These are phyloP conservation scores for Acer yangbiense DNA, from an alignment of 345 rosid genomes.

Conservation along the genomic window DNA sequence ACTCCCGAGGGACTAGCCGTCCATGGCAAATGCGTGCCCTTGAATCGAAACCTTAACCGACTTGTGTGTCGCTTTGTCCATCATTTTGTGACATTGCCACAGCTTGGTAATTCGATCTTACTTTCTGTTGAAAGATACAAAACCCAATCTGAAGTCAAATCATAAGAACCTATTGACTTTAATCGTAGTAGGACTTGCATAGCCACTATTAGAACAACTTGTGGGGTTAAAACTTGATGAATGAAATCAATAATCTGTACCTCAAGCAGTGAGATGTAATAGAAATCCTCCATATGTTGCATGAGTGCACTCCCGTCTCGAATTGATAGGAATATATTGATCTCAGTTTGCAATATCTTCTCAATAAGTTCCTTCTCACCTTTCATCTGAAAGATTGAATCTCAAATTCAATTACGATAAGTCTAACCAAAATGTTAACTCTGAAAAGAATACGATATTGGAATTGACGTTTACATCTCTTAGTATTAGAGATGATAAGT, in stretches of 20 bases:
- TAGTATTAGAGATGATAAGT: neutral
- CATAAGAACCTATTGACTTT: neutral
- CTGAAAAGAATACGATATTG: neutral
- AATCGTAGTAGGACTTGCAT: neutral
- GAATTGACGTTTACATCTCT: neutral
- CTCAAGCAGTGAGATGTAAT: constrained; percentile 87
- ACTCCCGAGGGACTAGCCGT: too few relatives aligned
- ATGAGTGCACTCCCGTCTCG: constrained; percentile 94
- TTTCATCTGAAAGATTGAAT: constrained; percentile 69
- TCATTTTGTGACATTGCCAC: constrained; percentile 23
- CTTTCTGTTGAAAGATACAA: constrained; percentile 50
- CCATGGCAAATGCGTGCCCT: neutral
- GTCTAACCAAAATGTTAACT: constrained; percentile 4
- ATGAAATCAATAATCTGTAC: constrained; percentile 31
- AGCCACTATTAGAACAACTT: neutral
- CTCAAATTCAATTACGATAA: constrained; percentile 8
- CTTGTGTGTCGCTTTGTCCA: constrained; percentile 20
- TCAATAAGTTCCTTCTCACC: constrained; percentile 94
- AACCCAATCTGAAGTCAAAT: neutral
- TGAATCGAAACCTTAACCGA: neutral
- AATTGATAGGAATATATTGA: constrained; percentile 79
- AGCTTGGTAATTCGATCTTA: constrained; percentile 56
- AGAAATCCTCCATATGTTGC: constrained; percentile 99
- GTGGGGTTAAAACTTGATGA: neutral
- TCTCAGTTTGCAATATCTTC: constrained; percentile 85